Evolutionary conservation across 495 filamentous ascomycete genomes (phyloP), one percentile per base, ranked within the genome.

Genomic region (Lasiosphaeriaceae sp.): DNA sequence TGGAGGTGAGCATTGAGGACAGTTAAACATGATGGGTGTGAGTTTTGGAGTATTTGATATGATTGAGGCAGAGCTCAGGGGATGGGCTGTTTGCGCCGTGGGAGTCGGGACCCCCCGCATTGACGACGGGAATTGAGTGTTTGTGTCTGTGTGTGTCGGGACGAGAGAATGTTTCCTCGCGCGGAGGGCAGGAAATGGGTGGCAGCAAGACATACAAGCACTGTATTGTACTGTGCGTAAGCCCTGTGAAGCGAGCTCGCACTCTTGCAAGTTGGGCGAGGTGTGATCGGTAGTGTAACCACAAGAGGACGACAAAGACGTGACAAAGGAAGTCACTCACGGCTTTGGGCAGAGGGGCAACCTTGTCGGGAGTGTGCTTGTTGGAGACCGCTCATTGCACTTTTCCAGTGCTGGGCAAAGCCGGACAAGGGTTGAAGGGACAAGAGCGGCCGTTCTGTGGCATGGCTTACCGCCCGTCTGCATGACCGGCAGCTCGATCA

Each of bases 381-480:
- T n/a, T 11, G 50, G n/a, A 12, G 49, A 20, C 31, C 9, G 50
- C 24, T 37, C 29, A 37, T 43, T 43, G 39, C 39, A 43, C 12
- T 43, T 43, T n/a, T 12, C 1, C 39, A 43, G 8, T 12, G 39
- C 9, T 43, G 39, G 39, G 39, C 4, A 12, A 43, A 5, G 14
- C 9, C 16, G 14, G 39, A 12, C 39, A 39, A 22, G 50, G 17
- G 35, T 2, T 4, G 12, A 41, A 14, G 9, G 54, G 24, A 56
- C 20, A 50, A n/a, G 43, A 47, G 23, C 52, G 47, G 53, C 53
- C 54, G 54, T 56, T 57, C 60, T 59, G 64, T 62, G 65, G 62
- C 62, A 59, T 56, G 47, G 68, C 61, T 70, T 71, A 57, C 68
- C 70, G 70, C 70, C 66, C 61, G 62, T 54, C 59, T 70, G 68